Percentiles rank a stretch among this genome's conserved stretches.
phyloP scores from a whole-genome alignment of 208 protist genomes.

The Crithidia acanthocephali region DNA sequence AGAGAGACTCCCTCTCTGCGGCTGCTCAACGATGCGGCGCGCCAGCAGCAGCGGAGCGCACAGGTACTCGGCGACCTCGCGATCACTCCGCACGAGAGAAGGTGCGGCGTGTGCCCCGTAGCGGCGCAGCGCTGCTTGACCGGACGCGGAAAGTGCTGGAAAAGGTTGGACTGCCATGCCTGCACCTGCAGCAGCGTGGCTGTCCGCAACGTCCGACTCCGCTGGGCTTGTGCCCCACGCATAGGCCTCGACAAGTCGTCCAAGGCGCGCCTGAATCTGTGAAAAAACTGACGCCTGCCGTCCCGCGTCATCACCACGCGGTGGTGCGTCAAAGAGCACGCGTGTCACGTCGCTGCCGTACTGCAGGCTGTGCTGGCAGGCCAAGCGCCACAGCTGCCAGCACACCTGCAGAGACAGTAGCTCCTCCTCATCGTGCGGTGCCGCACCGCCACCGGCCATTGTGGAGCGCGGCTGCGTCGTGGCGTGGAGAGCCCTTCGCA shows the following conservation, averaged over 20 bases:
- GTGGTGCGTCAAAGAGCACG: constrained; percentile 5
- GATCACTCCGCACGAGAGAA: constrained; percentile 23
- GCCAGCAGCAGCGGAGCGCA: constrained; percentile 29
- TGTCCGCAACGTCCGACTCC: no score
- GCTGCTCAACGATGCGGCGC: background rate
- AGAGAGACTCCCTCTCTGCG: background rate
- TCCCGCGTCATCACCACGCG: no score
- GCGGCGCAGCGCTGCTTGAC: constrained; percentile 13
- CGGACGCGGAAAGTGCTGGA: background rate
- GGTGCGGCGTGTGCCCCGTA: constrained; percentile 21
- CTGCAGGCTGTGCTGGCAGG: constrained; percentile 10
- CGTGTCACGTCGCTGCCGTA: constrained; percentile 8
- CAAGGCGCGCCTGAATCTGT: background rate
- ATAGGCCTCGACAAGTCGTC: background rate
- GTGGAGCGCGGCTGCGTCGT: no score
- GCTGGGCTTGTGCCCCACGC: constrained; percentile 1
- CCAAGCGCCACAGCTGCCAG: constrained; percentile 27
- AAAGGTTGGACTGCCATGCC: background rate
- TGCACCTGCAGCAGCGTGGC: background rate
- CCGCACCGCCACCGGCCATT: no score
- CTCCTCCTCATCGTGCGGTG: background rate
- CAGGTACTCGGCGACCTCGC: constrained; percentile 12
- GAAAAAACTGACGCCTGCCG: background rate
- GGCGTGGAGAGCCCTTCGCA: constrained; percentile 7
- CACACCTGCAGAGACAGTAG: background rate